These are phyloP conservation scores for Endogone sp. DNA, from an alignment of 192 early-diverging fungal genomes.

Conservation along the genomic window DNA sequence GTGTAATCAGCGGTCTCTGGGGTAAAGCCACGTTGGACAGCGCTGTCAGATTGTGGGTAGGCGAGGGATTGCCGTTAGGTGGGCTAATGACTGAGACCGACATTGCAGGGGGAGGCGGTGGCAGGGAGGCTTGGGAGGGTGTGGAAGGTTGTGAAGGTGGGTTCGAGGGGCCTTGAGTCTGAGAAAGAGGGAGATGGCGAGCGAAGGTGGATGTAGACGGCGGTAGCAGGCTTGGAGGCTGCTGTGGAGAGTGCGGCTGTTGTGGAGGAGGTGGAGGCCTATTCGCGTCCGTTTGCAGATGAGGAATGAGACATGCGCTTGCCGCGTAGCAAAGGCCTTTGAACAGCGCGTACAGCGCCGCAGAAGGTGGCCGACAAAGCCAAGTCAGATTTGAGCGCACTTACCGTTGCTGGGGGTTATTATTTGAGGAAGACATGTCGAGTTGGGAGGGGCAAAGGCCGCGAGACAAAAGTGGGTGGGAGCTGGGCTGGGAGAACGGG, in stretches of 20 bases:
- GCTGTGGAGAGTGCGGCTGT: too few species aligned
- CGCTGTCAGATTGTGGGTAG: constrained; percentile 9
- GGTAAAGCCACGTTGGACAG: background rate
- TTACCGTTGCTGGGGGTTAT: constrained; percentile 20
- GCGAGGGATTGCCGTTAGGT: constrained; percentile 20
- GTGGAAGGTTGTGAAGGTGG: background rate
- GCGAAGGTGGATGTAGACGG: constrained; percentile 7
- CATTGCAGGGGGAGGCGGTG: constrained; percentile 11
- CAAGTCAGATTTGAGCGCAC: constrained; percentile 27
- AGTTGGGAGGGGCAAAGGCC: background rate
- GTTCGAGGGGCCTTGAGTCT: background rate
- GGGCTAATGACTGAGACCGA: background rate
- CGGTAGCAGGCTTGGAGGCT: background rate
- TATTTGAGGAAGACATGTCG: constrained; percentile 23
- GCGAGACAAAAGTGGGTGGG: too few species aligned
- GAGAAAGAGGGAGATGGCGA: constrained; percentile 5
- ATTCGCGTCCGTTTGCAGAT: too few species aligned
- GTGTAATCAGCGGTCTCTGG: constrained; percentile 17
- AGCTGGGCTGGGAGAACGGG: too few species aligned
- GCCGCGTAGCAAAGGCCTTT: constrained; percentile 11
- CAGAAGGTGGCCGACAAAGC: constrained; percentile 2
- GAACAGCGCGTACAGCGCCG: too few species aligned
- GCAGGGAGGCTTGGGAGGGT: constrained; percentile 9
- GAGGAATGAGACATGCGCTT: constrained; percentile 24
- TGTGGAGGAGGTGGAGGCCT: too few species aligned